phyloP scores from a whole-genome alignment of 257 asterid species.

The Schizonepeta tenuifolia region DNA sequence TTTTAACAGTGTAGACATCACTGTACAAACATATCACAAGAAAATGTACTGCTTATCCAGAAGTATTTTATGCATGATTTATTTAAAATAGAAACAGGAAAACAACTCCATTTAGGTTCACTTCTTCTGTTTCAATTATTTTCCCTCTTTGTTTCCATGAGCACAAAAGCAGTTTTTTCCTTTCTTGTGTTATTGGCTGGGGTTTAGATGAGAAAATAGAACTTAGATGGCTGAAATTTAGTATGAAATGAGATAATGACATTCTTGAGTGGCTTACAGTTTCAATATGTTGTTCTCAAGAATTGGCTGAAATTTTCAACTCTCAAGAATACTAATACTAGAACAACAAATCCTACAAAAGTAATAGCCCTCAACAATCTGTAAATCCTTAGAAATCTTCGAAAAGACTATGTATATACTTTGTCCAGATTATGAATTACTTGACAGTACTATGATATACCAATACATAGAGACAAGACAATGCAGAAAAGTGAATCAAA shows the following conservation, averaged over 20 bases:
- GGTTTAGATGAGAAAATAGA: neutral
- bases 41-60: conserved; percentile 29
- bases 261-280: neutral
- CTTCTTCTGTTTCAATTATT: conserved; percentile 25
- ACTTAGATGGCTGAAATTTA: neutral
- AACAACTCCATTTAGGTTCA: neutral
- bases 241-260: neutral
- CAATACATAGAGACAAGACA: too few species aligned
- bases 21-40: too few species aligned
- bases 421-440: too few species aligned
- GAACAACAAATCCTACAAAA: too few species aligned
- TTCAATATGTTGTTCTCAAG: neutral
- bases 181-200: neutral
- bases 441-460: too few species aligned
- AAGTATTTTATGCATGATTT: conserved; percentile 13
- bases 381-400: too few species aligned
- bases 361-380: too few species aligned
- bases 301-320: too few species aligned
- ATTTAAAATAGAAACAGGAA: conserved; percentile 2
- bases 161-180: neutral
- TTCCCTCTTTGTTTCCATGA: conserved; percentile 33
- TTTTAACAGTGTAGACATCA: too few species aligned
- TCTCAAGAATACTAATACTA: too few species aligned
- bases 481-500: too few species aligned
- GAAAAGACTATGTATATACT: too few species aligned